Conservation (phyloP, 345 rosid genomes). For the Psidium guajava region DNA sequence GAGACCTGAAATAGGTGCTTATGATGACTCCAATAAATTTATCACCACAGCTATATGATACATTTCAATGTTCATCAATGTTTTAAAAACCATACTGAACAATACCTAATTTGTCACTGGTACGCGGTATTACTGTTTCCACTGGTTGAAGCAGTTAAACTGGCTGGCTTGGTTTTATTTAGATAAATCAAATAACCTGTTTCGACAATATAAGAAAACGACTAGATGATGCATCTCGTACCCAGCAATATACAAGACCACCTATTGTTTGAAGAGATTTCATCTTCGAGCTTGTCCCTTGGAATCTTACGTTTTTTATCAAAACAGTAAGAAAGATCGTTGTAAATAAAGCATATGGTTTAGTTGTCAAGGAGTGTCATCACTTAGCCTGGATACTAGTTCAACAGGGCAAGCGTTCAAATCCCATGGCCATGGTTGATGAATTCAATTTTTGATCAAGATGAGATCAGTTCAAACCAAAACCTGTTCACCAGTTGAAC, state of each 20-base stretch:
- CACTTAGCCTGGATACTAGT: neutral
- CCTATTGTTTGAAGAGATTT: neutral
- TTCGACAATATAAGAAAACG: neutral
- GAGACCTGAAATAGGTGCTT: neutral
- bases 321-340: neutral
- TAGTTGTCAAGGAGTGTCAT: neutral
- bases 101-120: neutral
- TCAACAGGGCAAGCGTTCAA: neutral
- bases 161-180: neutral
- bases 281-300: neutral
- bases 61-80: neutral
- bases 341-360: neutral
- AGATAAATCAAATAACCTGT: neutral
- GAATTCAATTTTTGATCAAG: neutral
- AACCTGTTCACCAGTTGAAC: neutral
- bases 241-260: neutral
- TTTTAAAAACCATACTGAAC: neutral
- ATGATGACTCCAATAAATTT: neutral
- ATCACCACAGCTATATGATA: neutral
- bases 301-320: neutral
- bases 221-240: neutral
- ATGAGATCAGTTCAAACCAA: neutral
- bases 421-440: neutral
- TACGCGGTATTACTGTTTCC: neutral
- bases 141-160: neutral